Conservation (phyloP, 2,329 filamentous ascomycete genomes). For the Aspergillus floridensis region DNA sequence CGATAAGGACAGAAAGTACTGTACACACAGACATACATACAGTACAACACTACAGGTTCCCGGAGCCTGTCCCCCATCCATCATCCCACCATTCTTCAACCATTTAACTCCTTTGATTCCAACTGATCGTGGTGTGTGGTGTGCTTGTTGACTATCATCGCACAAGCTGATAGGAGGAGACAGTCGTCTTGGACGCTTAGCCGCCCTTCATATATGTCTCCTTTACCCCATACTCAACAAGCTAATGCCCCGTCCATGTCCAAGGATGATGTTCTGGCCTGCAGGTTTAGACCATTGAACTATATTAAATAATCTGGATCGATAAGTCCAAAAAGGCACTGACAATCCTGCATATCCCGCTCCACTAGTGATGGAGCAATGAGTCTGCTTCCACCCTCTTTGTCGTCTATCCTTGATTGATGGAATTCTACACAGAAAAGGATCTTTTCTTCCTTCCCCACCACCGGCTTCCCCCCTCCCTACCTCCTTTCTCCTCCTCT, state of each 20-base stretch:
- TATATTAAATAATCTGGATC: constrained; percentile 11
- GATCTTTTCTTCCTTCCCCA: not conserved
- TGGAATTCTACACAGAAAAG: not conserved
- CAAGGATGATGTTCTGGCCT: constrained; percentile 1
- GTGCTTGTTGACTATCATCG: constrained; percentile 1
- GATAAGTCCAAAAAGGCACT: constrained; percentile 18
- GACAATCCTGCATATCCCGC: constrained; percentile 17
- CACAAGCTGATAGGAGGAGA: constrained; percentile 1
- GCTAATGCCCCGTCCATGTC: not conserved
- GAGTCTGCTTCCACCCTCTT: not conserved
- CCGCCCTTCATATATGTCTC: constrained; percentile 1
- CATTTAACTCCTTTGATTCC: not conserved
- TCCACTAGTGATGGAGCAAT: constrained; percentile 14
- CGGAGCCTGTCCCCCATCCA: not conserved
- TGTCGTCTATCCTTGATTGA: constrained; percentile 4
- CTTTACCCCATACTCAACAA: constrained; percentile 2
- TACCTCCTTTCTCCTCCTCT: not conserved
- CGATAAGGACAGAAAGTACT: constrained; percentile 20
- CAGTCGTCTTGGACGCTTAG: not conserved
- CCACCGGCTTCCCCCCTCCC: not conserved
- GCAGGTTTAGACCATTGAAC: constrained; percentile 10
- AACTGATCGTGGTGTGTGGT: not conserved
- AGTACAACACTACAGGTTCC: too few species aligned
- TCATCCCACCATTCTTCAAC: not conserved
- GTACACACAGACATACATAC: not conserved